Evolutionary conservation across 2,329 filamentous ascomycete species (phyloP).

Genomic region (Huntiella moniliformis): DNA sequence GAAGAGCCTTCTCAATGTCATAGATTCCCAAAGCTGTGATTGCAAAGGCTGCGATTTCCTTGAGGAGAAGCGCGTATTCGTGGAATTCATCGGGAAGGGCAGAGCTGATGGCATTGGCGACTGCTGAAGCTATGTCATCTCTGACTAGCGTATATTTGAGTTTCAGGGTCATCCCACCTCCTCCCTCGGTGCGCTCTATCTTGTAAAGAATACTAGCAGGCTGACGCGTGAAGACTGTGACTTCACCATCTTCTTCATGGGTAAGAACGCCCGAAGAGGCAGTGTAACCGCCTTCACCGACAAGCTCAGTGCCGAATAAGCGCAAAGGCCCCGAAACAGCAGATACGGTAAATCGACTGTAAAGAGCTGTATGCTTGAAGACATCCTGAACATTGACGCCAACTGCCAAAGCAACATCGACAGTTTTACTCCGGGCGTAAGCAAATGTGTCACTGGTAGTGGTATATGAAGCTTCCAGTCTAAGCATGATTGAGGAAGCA

Average conservation of each 20-base stretch:
- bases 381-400: conserved; percentile 95
- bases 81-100: conserved; percentile 22
- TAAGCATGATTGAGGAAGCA: conserved; percentile 44
- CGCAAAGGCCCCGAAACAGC: conserved; percentile 31
- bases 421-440: conserved; percentile 40
- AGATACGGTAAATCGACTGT: conserved; percentile 80
- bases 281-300: conserved; percentile 33
- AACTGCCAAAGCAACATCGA: conserved; percentile 60
- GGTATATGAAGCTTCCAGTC: conserved; percentile 57
- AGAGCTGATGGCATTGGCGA: conserved; percentile 25
- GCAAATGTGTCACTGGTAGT: conserved; percentile 44
- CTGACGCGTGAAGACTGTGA: conserved; percentile 57
- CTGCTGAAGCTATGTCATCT: conserved; percentile 44
- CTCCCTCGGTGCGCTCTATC: conserved; percentile 37
- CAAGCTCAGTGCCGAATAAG: background rate
- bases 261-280: conserved; percentile 34
- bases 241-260: conserved; percentile 25
- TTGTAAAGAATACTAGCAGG: conserved; percentile 68
- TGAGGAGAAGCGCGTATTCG: conserved; percentile 29
- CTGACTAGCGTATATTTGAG: conserved; percentile 61
- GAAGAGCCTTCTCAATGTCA: conserved; percentile 36
- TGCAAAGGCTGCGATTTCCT: conserved; percentile 27
- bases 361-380: conserved; percentile 66
- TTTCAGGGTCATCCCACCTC: conserved; percentile 40
- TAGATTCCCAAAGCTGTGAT: conserved; percentile 25